Evolutionary conservation across 1,284 basidiomycete species (phyloP).

Genomic region (Mycena citricolor): DNA sequence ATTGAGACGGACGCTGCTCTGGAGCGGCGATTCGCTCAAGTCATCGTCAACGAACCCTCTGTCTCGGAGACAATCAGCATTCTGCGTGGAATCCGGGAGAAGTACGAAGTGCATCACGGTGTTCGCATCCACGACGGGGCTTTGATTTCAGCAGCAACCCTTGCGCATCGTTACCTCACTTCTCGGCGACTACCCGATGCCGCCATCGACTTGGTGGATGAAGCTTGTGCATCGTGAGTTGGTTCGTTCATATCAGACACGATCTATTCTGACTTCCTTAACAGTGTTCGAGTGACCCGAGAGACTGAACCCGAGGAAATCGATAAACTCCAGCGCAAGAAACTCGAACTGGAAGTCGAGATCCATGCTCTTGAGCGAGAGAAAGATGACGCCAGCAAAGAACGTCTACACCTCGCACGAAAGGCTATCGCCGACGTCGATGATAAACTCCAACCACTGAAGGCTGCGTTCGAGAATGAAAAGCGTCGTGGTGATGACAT

Average conservation of each 20-base stretch:
- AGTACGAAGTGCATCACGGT: slow-evolving; percentile 75
- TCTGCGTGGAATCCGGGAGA: slow-evolving; percentile 82
- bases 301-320: slow-evolving; percentile 96
- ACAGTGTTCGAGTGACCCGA: slow-evolving; percentile 84
- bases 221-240: slow-evolving; percentile 82
- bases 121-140: slow-evolving; percentile 90
- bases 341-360: slow-evolving; percentile 93
- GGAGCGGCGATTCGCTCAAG: slow-evolving; percentile 94
- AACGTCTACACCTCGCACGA: slow-evolving; percentile 76
- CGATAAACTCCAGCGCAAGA: slow-evolving; percentile 90
- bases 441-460: slow-evolving; percentile 87
- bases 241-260: background rate
- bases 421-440: slow-evolving; percentile 87
- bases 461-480: slow-evolving; percentile 88
- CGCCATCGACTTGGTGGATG: slow-evolving; percentile 92
- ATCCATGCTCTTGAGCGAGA: slow-evolving; percentile 94
- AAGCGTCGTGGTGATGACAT: slow-evolving; percentile 88
- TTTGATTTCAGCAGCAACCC: slow-evolving; percentile 86
- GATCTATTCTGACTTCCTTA: slow-evolving; percentile 8
- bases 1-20: slow-evolving; percentile 95
- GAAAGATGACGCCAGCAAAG: slow-evolving; percentile 89
- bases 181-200: slow-evolving; percentile 84
- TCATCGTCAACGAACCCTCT: slow-evolving; percentile 89
- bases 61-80: slow-evolving; percentile 94
- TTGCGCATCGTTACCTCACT: slow-evolving; percentile 94